A percentile compares a stretch with the other conserved stretches of the same genome.
Conservation (phyloP, 2,329 filamentous ascomycete species). For the Neurospora sp. region DNA sequence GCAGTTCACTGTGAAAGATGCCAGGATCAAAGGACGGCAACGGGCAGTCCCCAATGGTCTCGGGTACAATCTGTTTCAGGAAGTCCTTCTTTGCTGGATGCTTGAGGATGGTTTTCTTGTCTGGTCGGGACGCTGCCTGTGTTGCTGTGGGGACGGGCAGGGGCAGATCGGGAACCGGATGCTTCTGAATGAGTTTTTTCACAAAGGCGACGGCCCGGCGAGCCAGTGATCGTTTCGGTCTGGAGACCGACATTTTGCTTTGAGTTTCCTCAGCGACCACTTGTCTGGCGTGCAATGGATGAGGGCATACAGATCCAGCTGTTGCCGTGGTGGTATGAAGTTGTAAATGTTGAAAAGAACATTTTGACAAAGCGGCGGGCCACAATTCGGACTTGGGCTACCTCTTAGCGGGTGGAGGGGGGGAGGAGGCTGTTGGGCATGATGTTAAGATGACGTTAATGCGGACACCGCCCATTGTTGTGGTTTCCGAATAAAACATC, state of each 20-base stretch:
- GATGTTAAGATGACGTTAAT: background rate
- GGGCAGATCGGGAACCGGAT: background rate
- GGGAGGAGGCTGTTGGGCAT: background rate
- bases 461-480: background rate
- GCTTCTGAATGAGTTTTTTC: background rate
- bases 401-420: background rate
- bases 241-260: background rate
- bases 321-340: background rate
- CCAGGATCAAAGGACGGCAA: conserved; percentile 25
- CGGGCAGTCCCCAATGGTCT: conserved; percentile 17
- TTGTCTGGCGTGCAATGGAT: background rate
- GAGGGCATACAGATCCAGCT: background rate
- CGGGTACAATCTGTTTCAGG: conserved; percentile 9
- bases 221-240: background rate
- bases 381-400: background rate
- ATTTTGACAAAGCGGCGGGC: background rate
- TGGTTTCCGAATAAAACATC: background rate
- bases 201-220: background rate
- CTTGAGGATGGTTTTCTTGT: conserved; percentile 18
- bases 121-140: conserved; percentile 6
- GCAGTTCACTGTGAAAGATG: conserved; percentile 23
- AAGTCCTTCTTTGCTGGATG: conserved; percentile 20
- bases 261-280: too few relatives aligned
- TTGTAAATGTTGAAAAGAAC: background rate
- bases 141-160: conserved; percentile 12